Conservation (phyloP, 2,329 filamentous ascomycete species). For the Cordyceps pruinosa region DNA sequence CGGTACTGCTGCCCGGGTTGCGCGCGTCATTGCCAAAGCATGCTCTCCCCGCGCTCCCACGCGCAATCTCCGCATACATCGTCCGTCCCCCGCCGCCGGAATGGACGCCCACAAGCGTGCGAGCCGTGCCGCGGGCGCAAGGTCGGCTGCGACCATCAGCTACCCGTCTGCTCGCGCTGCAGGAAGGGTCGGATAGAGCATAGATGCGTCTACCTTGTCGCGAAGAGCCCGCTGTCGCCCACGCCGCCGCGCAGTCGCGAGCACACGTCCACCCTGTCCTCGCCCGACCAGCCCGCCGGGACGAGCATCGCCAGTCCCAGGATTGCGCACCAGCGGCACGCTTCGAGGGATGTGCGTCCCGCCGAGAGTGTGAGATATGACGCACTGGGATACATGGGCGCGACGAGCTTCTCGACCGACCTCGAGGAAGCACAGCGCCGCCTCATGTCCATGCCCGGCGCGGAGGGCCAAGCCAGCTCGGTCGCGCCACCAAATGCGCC, state of each 20-base stretch:
- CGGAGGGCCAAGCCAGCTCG: background rate
- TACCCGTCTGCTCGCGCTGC: conserved; percentile 29
- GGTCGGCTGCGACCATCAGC: conserved; percentile 32
- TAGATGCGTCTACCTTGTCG: conserved; percentile 27
- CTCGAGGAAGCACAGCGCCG: conserved; percentile 11
- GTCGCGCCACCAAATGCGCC: background rate
- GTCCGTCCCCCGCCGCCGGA: conserved; percentile 9
- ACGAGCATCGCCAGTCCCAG: background rate
- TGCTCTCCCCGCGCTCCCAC: conserved; percentile 2
- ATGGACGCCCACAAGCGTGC: conserved; percentile 15
- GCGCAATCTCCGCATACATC: background rate
- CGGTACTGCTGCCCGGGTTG: background rate
- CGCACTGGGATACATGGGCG: conserved; percentile 29
- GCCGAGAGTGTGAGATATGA: conserved; percentile 8
- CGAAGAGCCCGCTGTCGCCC: background rate
- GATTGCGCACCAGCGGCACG: background rate
- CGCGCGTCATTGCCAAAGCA: background rate
- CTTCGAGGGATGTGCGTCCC: background rate
- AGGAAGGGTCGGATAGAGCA: conserved; percentile 24
- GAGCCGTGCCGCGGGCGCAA: conserved; percentile 32
- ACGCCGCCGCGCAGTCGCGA: conserved; percentile 1
- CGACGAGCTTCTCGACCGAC: conserved; percentile 26
- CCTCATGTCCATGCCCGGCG: conserved; percentile 10
- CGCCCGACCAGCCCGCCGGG: background rate
- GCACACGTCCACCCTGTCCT: background rate